These are phyloP conservation scores for Coprinopsis cinerea DNA, from an alignment of 768 basidiomycete species.

Conservation along the genomic window DNA sequence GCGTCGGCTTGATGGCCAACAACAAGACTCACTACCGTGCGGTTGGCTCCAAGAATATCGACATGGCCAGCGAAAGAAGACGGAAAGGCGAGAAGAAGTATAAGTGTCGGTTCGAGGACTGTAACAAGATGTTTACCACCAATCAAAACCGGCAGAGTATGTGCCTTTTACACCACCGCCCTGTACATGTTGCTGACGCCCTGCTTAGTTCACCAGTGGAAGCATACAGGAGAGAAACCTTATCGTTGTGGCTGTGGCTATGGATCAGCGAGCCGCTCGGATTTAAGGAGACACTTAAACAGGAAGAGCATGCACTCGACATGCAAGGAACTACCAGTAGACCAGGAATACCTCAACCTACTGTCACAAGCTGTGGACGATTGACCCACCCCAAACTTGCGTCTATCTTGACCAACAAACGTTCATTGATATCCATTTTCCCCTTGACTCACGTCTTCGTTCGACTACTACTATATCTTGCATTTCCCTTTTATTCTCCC, in stretches of 20 bases:
- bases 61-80: slow-evolving; percentile 8
- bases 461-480: too few species aligned
- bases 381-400: too few species aligned
- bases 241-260: slow-evolving; percentile 8
- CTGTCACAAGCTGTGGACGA: too few species aligned
- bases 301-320: not conserved
- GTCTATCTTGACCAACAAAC: too few species aligned
- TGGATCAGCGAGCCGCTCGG: slow-evolving; percentile 6
- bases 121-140: slow-evolving; percentile 7
- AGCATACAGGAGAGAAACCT: slow-evolving; percentile 7
- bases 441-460: too few species aligned
- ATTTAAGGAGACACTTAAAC: slow-evolving; percentile 1
- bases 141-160: slow-evolving; percentile 8
- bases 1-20: not conserved
- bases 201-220: slow-evolving; percentile 6
- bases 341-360: not conserved
- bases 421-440: too few species aligned
- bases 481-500: too few species aligned
- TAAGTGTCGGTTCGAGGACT: slow-evolving; percentile 3
- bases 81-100: slow-evolving; percentile 7
- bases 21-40: not conserved
- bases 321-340: slow-evolving; percentile 4
- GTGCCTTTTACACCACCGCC: not conserved
- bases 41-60: slow-evolving; percentile 9
- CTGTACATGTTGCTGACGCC: not conserved